Conservation (phyloP, 2,329 filamentous ascomycete species). For the Alternaria ventricosa region DNA sequence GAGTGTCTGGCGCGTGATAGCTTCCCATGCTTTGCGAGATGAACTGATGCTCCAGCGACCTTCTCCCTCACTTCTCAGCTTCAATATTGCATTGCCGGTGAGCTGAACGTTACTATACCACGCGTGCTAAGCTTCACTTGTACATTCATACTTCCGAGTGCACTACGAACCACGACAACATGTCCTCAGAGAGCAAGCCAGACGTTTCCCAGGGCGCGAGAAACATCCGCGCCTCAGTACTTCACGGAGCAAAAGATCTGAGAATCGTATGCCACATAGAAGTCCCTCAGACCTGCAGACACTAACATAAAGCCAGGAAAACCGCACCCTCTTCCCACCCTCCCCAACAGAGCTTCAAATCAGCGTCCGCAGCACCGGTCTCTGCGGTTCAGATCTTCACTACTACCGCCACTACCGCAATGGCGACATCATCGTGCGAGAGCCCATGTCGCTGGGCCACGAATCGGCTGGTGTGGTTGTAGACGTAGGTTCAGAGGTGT, state of each 20-base stretch:
- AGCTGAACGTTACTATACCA: not conserved
- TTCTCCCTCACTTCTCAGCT: not conserved
- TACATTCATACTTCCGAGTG: not conserved
- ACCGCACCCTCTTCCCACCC: slow-evolving; percentile 56
- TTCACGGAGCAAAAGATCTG: slow-evolving; percentile 67
- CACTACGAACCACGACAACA: slow-evolving; percentile 11
- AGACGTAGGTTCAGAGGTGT: slow-evolving; percentile 69
- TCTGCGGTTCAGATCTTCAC: slow-evolving; percentile 77
- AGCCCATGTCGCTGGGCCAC: slow-evolving; percentile 81
- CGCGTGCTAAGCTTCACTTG: not conserved
- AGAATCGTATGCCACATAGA: slow-evolving; percentile 56
- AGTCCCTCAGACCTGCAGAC: not conserved
- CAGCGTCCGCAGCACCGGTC: slow-evolving; percentile 68
- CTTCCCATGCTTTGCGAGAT: slow-evolving; percentile 1
- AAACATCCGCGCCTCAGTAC: slow-evolving; percentile 59
- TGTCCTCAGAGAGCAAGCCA: slow-evolving; percentile 28
- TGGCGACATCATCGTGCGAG: slow-evolving; percentile 81
- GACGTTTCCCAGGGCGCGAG: slow-evolving; percentile 33
- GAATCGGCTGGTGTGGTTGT: slow-evolving; percentile 82
- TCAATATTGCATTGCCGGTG: not conserved
- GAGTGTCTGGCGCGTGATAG: slow-evolving; percentile 20
- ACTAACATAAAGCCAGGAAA: slow-evolving; percentile 54
- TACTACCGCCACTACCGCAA: slow-evolving; percentile 90
- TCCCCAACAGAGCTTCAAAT: slow-evolving; percentile 66
- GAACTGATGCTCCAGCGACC: not conserved